Conservation (phyloP, 2,329 filamentous ascomycete species). For the Trichoderma sp. region DNA sequence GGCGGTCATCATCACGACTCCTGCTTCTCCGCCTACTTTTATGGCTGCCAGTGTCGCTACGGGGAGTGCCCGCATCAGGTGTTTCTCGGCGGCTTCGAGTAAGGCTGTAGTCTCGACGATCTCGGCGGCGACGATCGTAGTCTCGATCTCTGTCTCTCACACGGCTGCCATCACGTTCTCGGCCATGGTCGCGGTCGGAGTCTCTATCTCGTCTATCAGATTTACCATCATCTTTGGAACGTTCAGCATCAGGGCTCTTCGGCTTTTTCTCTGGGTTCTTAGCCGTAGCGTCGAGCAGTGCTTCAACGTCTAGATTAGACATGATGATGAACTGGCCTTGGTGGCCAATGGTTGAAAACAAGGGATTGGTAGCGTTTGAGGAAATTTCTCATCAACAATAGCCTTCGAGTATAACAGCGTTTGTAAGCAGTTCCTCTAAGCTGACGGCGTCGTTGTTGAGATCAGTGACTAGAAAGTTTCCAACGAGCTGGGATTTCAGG, state of each 20-base stretch:
- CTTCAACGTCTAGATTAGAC: constrained; percentile 74
- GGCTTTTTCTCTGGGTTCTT: constrained; percentile 56
- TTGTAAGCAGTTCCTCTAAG: not conserved
- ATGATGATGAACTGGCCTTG: constrained; percentile 38
- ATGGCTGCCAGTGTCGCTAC: constrained; percentile 76
- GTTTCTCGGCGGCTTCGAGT: constrained; percentile 49
- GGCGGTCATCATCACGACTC: constrained; percentile 74
- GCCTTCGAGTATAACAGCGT: not conserved
- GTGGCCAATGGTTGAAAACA: not conserved
- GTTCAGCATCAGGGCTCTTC: constrained; percentile 52
- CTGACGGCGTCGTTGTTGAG: not conserved
- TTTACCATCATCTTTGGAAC: constrained; percentile 44
- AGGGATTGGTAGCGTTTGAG: not conserved
- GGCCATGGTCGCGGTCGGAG: constrained; percentile 35
- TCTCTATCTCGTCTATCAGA: constrained; percentile 23
- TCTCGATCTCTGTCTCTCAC: constrained; percentile 52
- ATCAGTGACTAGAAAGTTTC: not conserved
- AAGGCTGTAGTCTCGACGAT: constrained; percentile 59
- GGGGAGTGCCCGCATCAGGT: constrained; percentile 64
- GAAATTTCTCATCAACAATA: not conserved
- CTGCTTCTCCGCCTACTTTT: constrained; percentile 79
- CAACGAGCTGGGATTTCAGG: constrained; percentile 7
- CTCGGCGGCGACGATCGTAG: constrained; percentile 51
- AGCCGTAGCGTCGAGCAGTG: constrained; percentile 82
- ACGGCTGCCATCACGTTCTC: constrained; percentile 47